Evolutionary conservation across 2,329 filamentous ascomycete genomes (phyloP).

Genomic region (Botrytis fragariae): DNA sequence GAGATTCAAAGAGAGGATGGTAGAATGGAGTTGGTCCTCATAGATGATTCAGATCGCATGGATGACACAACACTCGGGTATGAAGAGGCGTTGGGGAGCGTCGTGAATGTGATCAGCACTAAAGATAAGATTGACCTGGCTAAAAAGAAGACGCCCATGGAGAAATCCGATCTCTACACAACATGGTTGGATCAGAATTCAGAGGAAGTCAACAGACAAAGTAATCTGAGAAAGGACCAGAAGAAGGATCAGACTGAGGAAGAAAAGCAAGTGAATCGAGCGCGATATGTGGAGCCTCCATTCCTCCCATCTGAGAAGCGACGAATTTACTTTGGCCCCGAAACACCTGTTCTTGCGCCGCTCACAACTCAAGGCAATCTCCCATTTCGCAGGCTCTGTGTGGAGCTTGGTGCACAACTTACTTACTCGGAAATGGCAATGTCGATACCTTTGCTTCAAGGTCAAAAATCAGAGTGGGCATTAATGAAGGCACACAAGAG

Average conservation of each 20-base stretch:
- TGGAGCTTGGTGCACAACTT: conserved; percentile 82
- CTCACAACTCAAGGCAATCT: conserved; percentile 96
- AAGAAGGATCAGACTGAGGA: conserved; percentile 43
- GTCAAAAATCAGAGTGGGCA: conserved; percentile 90
- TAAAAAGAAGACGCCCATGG: conserved; percentile 67
- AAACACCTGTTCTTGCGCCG: conserved; percentile 91
- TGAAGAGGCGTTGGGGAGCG: conserved; percentile 54
- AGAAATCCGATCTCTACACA: conserved; percentile 72
- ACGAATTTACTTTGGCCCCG: conserved; percentile 85
- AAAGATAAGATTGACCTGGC: conserved; percentile 72
- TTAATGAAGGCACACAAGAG: conserved; percentile 88
- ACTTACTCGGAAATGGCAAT: conserved; percentile 99
- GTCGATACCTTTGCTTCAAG: conserved; percentile 83
- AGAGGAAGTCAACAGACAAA: conserved; percentile 48
- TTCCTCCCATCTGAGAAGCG: conserved; percentile 92
- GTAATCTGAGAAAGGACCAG: conserved; percentile 44
- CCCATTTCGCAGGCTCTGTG: conserved; percentile 87
- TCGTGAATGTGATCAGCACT: conserved; percentile 72
- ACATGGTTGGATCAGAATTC: conserved; percentile 72
- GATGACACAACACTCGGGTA: conserved; percentile 37
- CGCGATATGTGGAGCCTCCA: conserved; percentile 80
- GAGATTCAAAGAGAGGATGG: conserved; percentile 78
- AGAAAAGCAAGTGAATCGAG: conserved; percentile 67
- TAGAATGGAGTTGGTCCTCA: conserved; percentile 73
- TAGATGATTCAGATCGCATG: conserved; percentile 45